Conservation (phyloP, 129 eudicot genomes). For the Pulicaria dysenterica region DNA sequence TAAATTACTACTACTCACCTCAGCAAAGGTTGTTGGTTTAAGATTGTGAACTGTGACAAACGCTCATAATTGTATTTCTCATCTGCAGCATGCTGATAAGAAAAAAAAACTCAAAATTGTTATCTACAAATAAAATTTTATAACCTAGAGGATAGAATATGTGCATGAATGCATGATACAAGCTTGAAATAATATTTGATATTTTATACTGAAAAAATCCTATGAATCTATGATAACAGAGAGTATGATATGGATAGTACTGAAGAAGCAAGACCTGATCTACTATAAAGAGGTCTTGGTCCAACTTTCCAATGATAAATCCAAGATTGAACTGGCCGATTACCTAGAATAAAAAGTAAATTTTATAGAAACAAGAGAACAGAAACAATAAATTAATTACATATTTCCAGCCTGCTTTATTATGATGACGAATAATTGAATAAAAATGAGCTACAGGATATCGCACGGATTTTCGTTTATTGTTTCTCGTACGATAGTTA, state of each 20-base stretch:
- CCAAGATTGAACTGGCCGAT: slow-evolving; percentile 98
- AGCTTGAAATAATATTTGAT: slow-evolving; percentile 15
- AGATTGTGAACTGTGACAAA: slow-evolving; percentile 69
- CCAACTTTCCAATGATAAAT: slow-evolving; percentile 89
- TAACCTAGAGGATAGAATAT: slow-evolving; percentile 20
- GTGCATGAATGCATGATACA: slow-evolving; percentile 11
- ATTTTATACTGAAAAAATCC: background rate
- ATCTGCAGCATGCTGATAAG: slow-evolving; percentile 96
- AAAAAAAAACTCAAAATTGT: slow-evolving; percentile 16
- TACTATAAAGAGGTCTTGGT: slow-evolving; percentile 84
- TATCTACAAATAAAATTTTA: slow-evolving; percentile 7
- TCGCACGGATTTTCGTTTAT: background rate
- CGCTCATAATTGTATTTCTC: slow-evolving; percentile 95
- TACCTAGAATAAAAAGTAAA: slow-evolving; percentile 41
- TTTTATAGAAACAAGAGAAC: background rate
- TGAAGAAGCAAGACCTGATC: slow-evolving; percentile 67
- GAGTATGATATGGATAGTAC: background rate
- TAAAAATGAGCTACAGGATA: background rate
- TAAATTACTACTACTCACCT: slow-evolving; percentile 45
- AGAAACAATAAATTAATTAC: background rate
- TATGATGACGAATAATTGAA: slow-evolving; percentile 6
- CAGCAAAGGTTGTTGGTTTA: slow-evolving; percentile 95
- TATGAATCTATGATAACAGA: background rate
- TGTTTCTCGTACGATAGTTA: background rate
- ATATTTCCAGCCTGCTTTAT: slow-evolving; percentile 23